Evolutionary conservation across 495 filamentous ascomycete genomes (phyloP), one percentile per base, ranked within the genome.

Genomic region (Penicillium crystallinum): DNA sequence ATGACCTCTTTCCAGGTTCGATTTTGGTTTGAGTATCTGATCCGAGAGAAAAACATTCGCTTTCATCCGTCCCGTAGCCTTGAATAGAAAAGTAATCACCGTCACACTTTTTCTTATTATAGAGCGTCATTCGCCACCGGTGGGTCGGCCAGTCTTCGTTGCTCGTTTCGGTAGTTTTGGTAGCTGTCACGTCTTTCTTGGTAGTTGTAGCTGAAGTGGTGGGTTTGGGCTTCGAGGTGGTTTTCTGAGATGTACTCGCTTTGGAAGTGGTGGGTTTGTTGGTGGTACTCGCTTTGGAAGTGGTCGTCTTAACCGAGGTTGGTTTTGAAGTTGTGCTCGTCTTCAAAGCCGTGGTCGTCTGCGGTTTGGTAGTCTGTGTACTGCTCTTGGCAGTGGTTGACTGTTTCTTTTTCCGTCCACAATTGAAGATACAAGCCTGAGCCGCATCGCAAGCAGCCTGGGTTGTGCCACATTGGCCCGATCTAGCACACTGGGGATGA

Each of bases 381-480:
- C 7, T 6, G 3, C 19, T 36, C n/a, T 47, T 47, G 25, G 40
- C 9, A 1, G 40, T 29, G 15, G 1, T 8, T 29, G 29, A 3
- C 19, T 47, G 1, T 0, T 0, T 0, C 23, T 11, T 15, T 3
- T 23, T 23, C 15, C 4, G 6, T 25, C 21, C 19, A 1, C 48
- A 42, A 23, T 40, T 40, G 12, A 15, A 50, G 12, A 42, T 3
- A 34, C 48, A 50, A 1, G n/a, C 8, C 9, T 17, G 4, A 25
- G 22, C 27, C 15, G 11, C 27, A 44, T 25, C 38, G 29, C 49
- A 57, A 18, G 25, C 49, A 0, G 7, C 14, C 4, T 43, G 6
- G 6, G 30, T 48, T 21, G 40, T 54, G 8, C 49, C 50, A n/a
- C 57, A 60, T 30, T 39, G 22, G 31, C 46, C 52, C 1, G 15